Evolutionary conservation across 805 yeast genomes (phyloP), one percentile per base, ranked within the genome.

Genomic region (Saccharomyces mikatae): DNA sequence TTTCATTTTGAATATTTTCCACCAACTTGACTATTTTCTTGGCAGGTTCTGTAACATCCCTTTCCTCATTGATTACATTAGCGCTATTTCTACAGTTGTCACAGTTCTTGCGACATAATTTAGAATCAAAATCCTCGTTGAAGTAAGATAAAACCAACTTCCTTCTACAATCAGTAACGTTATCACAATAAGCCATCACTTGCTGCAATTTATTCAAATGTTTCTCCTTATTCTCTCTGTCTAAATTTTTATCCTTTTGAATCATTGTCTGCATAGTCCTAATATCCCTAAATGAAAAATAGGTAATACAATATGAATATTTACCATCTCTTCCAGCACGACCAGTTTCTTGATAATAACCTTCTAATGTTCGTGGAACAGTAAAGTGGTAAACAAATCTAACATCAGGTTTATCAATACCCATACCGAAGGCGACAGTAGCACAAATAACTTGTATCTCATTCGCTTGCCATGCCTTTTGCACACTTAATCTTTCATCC

Each of bases 341-440:
- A 14, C 99, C 99, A 1, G 99, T 92, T 68, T 94, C 99, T 70
- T 94, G 99, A 64, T 94, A 94, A 67, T 94, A 94, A 0, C 98
- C 99, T 71, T 94, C 99, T 58, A 94, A 74, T 52, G 90, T 89
- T 62, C 97, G 75, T 0, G 99, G 98, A 29, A 94, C 72, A 4
- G 94, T 87, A 58, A 86, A 77, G 71, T 94, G 99, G 47, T 88
- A 82, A 3, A 94, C 99, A 73, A 78, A 92, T 44, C 99, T 75
- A 11, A 94, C 99, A 70, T 94, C 96, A 0, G 97, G 89, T 68
- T 94, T 94, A 71, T 94, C 99, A 55, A 94, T 94, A 50, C 99
- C 99, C 99, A 94, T 94, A 27, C 99, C 99, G 76, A 94, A 94
- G 0, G 99, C 99, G 62, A 94, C 88, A 0, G 99, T 94, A 0